These are phyloP conservation scores for Magnaporthiopsis incrustans DNA, from an alignment of 2,329 filamentous ascomycete species.

Conservation along the genomic window DNA sequence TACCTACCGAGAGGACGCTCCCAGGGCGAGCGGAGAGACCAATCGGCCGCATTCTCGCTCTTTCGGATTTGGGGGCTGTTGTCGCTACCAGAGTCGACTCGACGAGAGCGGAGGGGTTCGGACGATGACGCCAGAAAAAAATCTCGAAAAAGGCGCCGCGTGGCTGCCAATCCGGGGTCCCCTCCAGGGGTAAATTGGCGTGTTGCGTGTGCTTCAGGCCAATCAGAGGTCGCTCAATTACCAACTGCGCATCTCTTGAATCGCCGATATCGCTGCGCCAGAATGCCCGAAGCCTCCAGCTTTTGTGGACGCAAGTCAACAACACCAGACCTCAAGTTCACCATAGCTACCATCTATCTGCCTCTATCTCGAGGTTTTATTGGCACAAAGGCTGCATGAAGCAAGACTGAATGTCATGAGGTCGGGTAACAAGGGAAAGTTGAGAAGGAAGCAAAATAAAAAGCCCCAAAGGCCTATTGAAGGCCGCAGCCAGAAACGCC, in stretches of 20 bases:
- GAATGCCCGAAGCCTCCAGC: not conserved
- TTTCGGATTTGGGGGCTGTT: slow-evolving; percentile 5
- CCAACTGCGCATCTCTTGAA: slow-evolving; percentile 2
- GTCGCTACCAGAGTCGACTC: not conserved
- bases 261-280: not conserved
- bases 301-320: too few species aligned
- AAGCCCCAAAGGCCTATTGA: not conserved
- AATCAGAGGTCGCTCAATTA: slow-evolving; percentile 13
- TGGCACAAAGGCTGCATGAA: not conserved
- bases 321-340: too few species aligned
- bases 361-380: not conserved
- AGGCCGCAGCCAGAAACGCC: not conserved
- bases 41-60: slow-evolving; percentile 39
- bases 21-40: slow-evolving; percentile 40
- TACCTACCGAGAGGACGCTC: slow-evolving; percentile 36
- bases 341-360: not conserved
- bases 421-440: not conserved
- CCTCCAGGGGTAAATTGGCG: not conserved
- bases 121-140: not conserved
- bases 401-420: not conserved
- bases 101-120: slow-evolving; percentile 1
- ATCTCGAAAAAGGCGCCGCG: not conserved
- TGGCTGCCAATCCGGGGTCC: not conserved
- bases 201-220: slow-evolving; percentile 4
- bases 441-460: not conserved